These are phyloP conservation scores for Sphagnum magellanicum DNA, from an alignment of 228 moss, liverwort and hornwort genomes.

Conservation along the genomic window DNA sequence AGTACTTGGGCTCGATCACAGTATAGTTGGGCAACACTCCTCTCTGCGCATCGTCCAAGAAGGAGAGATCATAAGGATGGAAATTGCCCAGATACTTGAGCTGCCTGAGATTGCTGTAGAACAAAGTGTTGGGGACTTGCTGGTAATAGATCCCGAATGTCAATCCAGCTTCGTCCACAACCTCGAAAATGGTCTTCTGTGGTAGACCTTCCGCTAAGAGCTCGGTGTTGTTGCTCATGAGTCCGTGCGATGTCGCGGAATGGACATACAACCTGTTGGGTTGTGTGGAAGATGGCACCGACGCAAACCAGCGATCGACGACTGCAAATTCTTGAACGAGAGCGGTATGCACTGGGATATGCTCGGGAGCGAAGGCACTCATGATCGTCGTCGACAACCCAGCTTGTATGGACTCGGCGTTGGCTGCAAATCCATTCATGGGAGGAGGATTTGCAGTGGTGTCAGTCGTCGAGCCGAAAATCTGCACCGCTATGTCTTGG, in stretches of 20 bases:
- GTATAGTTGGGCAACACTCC: constrained; percentile 83
- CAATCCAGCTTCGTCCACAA: constrained; percentile 59
- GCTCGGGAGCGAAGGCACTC: constrained; percentile 79
- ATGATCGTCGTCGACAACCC: constrained; percentile 61
- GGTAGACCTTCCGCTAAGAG: constrained; percentile 58
- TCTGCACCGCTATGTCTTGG: constrained; percentile 60
- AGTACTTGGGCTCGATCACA: constrained; percentile 89
- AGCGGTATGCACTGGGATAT: constrained; percentile 59
- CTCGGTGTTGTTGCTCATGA: constrained; percentile 74
- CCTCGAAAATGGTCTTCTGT: constrained; percentile 78
- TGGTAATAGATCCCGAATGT: constrained; percentile 91
- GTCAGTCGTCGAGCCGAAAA: constrained; percentile 54
- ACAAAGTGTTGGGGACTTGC: constrained; percentile 75
- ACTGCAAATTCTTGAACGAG: constrained; percentile 65
- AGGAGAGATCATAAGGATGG: constrained; percentile 39
- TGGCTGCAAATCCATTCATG: constrained; percentile 83
- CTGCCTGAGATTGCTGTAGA: constrained; percentile 60
- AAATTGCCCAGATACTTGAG: constrained; percentile 66
- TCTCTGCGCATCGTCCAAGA: constrained; percentile 48
- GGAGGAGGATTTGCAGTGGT: constrained; percentile 54
- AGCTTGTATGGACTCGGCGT: constrained; percentile 36
- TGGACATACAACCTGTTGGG: constrained; percentile 90
- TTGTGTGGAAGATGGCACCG: constrained; percentile 80
- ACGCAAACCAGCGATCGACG: constrained; percentile 81
- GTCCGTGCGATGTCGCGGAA: constrained; percentile 87